Percentiles rank a stretch among this genome's conserved stretches.
Evolutionary conservation across 2,329 filamentous ascomycete species (phyloP).

Genomic region (Stagonosporopsis rhizophila): DNA sequence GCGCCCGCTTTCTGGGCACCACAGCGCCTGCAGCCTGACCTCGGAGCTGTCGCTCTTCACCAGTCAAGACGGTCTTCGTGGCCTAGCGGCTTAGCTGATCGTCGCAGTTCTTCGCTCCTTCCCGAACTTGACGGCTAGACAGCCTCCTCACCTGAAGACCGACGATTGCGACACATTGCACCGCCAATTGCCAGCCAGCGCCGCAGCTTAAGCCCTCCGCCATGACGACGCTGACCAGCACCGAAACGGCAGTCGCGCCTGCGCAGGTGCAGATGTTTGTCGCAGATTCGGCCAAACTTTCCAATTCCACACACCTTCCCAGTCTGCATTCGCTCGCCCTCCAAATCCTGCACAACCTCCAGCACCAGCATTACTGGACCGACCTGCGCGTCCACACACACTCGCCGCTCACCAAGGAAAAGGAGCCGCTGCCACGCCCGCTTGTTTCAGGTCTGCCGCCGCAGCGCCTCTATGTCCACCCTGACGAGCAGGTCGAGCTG

Average conservation of each 20-base stretch:
- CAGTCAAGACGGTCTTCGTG: slow-evolving; percentile 16
- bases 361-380: slow-evolving; percentile 78
- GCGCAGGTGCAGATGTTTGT: slow-evolving; percentile 45
- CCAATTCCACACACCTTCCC: slow-evolving; percentile 34
- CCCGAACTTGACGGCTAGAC: slow-evolving; percentile 34
- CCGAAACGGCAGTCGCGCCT: slow-evolving; percentile 37
- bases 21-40: slow-evolving; percentile 13
- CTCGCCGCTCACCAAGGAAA: slow-evolving; percentile 48
- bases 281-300: slow-evolving; percentile 21
- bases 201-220: slow-evolving; percentile 17
- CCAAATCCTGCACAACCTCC: slow-evolving; percentile 73
- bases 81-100: slow-evolving; percentile 20
- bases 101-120: slow-evolving; percentile 41
- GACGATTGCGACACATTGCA: slow-evolving; percentile 31
- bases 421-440: slow-evolving; percentile 61
- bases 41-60: neutral
- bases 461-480: slow-evolving; percentile 76
- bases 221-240: slow-evolving; percentile 37
- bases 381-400: slow-evolving; percentile 62
- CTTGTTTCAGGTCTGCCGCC: slow-evolving; percentile 77
- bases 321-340: slow-evolving; percentile 60
- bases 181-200: slow-evolving; percentile 32
- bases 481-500: slow-evolving; percentile 79
- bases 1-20: slow-evolving; percentile 4
- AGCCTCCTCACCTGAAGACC: slow-evolving; percentile 21